Evolutionary conservation across 2,329 filamentous ascomycete genomes (phyloP).

Genomic region (Thermothelomyces thermophilus): DNA sequence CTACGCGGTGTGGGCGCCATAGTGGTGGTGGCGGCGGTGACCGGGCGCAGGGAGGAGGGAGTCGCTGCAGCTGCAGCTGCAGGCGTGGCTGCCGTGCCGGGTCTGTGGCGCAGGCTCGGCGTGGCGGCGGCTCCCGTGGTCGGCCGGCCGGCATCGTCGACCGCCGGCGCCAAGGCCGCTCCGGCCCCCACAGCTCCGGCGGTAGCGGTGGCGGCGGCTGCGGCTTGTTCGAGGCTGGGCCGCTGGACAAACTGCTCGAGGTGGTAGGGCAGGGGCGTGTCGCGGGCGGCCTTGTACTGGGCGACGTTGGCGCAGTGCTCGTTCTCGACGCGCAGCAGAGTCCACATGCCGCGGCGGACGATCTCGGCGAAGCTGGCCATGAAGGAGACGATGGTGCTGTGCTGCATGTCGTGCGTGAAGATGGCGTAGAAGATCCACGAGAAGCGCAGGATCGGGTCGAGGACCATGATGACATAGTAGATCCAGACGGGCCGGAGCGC

Average conservation of each 20-base stretch:
- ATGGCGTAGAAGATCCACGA: conserved; percentile 93
- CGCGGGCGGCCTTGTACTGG: conserved; percentile 81
- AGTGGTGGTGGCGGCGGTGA: background rate
- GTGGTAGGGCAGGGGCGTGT: conserved; percentile 79
- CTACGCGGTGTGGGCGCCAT: background rate
- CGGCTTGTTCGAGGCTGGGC: conserved; percentile 33
- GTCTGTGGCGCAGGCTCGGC: background rate
- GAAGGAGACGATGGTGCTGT: conserved; percentile 78
- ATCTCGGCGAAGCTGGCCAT: conserved; percentile 72
- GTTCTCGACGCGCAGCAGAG: conserved; percentile 90
- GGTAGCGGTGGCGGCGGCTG: conserved; percentile 13
- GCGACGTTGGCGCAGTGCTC: conserved; percentile 92
- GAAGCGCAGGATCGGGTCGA: conserved; percentile 82
- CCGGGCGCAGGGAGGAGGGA: background rate
- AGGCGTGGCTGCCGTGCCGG: background rate
- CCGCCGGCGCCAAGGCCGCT: background rate
- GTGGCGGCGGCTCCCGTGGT: background rate
- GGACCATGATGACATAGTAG: conserved; percentile 78
- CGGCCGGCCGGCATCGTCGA: background rate
- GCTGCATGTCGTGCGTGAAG: conserved; percentile 70
- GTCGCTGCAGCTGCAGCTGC: background rate
- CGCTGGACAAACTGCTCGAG: conserved; percentile 44
- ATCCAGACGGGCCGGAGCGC: conserved; percentile 72
- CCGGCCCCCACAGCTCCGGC: background rate
- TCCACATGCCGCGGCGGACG: conserved; percentile 82